These are phyloP conservation scores for Aspergillus niger DNA, from an alignment of 2,329 filamentous ascomycete species.

Conservation along the genomic window DNA sequence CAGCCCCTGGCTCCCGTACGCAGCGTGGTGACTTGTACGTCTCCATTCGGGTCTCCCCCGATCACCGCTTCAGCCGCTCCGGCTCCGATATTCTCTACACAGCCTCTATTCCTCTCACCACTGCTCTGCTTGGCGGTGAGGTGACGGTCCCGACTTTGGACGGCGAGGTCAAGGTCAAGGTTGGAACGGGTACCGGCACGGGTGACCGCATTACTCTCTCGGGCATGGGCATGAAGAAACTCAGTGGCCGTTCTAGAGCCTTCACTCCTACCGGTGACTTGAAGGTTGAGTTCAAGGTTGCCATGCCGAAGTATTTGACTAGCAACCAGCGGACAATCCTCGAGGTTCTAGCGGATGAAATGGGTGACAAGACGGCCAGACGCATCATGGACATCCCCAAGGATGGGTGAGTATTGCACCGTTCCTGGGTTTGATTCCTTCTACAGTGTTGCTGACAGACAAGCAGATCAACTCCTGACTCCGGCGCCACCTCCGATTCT, in stretches of 20 bases:
- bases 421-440: too few relatives aligned
- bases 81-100: slow-evolving; percentile 93
- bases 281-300: slow-evolving; percentile 89
- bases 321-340: slow-evolving; percentile 89
- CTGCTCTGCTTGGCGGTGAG: slow-evolving; percentile 87
- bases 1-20: slow-evolving; percentile 64
- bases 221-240: slow-evolving; percentile 91
- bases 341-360: slow-evolving; percentile 95
- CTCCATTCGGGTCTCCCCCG: slow-evolving; percentile 82
- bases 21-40: slow-evolving; percentile 88
- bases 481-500: slow-evolving; percentile 37
- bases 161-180: slow-evolving; percentile 84
- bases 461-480: slow-evolving; percentile 26
- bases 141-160: slow-evolving; percentile 87
- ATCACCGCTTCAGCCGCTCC: slow-evolving; percentile 82
- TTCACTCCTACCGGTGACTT: slow-evolving; percentile 70
- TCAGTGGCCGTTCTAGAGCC: slow-evolving; percentile 64
- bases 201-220: slow-evolving; percentile 87
- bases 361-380: slow-evolving; percentile 89
- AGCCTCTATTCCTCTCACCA: slow-evolving; percentile 86
- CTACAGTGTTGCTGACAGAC: slow-evolving; percentile 7
- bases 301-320: slow-evolving; percentile 91
- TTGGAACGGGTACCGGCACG: slow-evolving; percentile 86
- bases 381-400: slow-evolving; percentile 79
- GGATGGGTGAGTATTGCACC: slow-evolving; percentile 48